Conservation (phyloP, 768 basidiomycete genomes). For the Termitomyces sp. region DNA sequence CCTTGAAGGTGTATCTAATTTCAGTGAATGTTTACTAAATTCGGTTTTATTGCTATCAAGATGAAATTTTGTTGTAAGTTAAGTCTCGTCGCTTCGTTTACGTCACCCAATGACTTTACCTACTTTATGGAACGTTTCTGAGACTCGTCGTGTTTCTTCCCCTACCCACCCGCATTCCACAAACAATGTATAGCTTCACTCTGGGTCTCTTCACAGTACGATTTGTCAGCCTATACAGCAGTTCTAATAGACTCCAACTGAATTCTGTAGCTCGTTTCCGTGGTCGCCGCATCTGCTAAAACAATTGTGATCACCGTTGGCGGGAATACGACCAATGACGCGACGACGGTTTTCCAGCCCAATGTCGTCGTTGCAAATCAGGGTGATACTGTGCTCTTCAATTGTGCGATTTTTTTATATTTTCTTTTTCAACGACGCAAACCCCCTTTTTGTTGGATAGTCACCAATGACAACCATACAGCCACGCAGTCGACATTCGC, state of each 20-base stretch:
- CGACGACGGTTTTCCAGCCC: slow-evolving; percentile 41
- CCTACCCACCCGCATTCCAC: neutral
- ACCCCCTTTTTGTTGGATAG: slow-evolving; percentile 18
- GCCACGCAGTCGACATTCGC: slow-evolving; percentile 53
- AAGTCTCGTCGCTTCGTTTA: neutral
- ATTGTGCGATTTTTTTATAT: slow-evolving; percentile 31
- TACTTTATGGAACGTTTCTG: neutral
- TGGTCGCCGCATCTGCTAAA: slow-evolving; percentile 23
- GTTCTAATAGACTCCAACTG: neutral
- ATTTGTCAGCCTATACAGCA: neutral
- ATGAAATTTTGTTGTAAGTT: neutral
- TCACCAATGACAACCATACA: slow-evolving; percentile 48
- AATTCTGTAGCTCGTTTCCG: neutral
- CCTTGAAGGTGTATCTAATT: neutral
- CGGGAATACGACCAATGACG: slow-evolving; percentile 37
- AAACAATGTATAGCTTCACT: neutral
- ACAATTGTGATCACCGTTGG: slow-evolving; percentile 40
- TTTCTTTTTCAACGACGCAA: neutral
- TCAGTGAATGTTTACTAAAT: neutral
- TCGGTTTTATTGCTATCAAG: neutral
- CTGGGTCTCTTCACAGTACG: slow-evolving; percentile 6
- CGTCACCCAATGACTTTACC: neutral
- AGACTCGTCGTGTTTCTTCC: neutral
- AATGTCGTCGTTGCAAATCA: slow-evolving; percentile 33
- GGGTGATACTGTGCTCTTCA: slow-evolving; percentile 51